phyloP scores from a whole-genome alignment of 371 early-diverging fungal species.

The Dichotomocladium elegans region DNA sequence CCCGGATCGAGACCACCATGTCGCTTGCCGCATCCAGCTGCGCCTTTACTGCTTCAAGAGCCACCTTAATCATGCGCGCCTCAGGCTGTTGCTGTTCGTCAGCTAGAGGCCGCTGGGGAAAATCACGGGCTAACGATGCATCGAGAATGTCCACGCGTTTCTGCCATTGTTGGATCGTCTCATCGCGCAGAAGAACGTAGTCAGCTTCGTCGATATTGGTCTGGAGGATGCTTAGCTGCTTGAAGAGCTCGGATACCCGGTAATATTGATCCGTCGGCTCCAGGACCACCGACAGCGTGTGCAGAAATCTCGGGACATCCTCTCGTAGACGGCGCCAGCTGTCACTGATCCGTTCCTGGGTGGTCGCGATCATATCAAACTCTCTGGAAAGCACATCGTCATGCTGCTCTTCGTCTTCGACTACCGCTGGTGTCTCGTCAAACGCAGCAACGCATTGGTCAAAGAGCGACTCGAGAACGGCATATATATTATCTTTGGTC shows the following conservation, averaged over 20 bases:
- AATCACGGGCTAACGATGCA: too few species aligned
- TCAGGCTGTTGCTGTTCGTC: not conserved
- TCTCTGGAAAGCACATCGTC: constrained; percentile 6
- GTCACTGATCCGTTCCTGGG: constrained; percentile 8
- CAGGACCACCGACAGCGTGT: constrained; percentile 16
- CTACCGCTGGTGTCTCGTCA: not conserved
- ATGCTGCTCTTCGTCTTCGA: not conserved
- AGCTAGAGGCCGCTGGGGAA: too few species aligned
- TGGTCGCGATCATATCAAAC: constrained; percentile 3
- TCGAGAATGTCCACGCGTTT: constrained; percentile 30
- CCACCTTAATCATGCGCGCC: not conserved
- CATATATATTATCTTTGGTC: constrained; percentile 7
- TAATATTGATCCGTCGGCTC: constrained; percentile 27
- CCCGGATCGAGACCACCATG: constrained; percentile 22
- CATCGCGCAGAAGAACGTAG: constrained; percentile 18
- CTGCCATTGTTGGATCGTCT: constrained; percentile 35
- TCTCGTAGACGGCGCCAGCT: constrained; percentile 23
- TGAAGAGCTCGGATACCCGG: constrained; percentile 17
- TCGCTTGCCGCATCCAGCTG: constrained; percentile 32
- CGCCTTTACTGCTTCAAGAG: constrained; percentile 15
- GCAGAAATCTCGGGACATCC: constrained; percentile 15
- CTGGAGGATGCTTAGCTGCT: constrained; percentile 11
- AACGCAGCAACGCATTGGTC: constrained; percentile 16
- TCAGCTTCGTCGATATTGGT: constrained; percentile 17
- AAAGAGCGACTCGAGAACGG: constrained; percentile 9